These are phyloP conservation scores for Kwoniella bestiolae DNA, from an alignment of 768 basidiomycete genomes.

Conservation along the genomic window DNA sequence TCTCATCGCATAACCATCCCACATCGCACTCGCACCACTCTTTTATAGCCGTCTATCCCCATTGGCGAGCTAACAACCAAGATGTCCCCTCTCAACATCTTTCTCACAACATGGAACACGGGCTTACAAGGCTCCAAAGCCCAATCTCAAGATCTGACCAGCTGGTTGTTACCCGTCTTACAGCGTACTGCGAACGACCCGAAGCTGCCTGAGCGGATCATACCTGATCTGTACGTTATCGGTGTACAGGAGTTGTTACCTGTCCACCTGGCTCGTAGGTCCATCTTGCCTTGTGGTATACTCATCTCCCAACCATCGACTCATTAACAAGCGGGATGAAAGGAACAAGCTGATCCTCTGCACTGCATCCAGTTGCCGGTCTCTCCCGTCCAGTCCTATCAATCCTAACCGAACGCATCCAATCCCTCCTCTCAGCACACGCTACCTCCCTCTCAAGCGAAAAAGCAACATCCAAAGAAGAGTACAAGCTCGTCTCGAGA, in stretches of 20 bases:
- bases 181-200: conserved; percentile 65
- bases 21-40: too few relatives aligned
- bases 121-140: conserved; percentile 72
- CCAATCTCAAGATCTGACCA: conserved; percentile 73
- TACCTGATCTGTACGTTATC: conserved; percentile 64
- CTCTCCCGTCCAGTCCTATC: conserved; percentile 72
- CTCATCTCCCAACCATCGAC: too few relatives aligned
- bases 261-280: conserved; percentile 81
- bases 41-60: too few relatives aligned
- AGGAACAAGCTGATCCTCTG: too few relatives aligned
- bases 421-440: conserved; percentile 48
- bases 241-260: conserved; percentile 94
- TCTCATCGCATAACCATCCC: conserved; percentile 61
- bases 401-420: conserved; percentile 71
- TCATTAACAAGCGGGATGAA: too few relatives aligned
- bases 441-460: conserved; percentile 38
- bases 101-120: conserved; percentile 73
- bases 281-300: not conserved
- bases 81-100: conserved; percentile 45
- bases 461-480: conserved; percentile 60
- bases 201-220: conserved; percentile 65
- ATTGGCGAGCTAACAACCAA: too few relatives aligned
- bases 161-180: conserved; percentile 84
- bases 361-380: conserved; percentile 68
- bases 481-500: conserved; percentile 76